Conservation (phyloP, 176 grass and related monocot genomes). For the Phoenix roebelenii region DNA sequence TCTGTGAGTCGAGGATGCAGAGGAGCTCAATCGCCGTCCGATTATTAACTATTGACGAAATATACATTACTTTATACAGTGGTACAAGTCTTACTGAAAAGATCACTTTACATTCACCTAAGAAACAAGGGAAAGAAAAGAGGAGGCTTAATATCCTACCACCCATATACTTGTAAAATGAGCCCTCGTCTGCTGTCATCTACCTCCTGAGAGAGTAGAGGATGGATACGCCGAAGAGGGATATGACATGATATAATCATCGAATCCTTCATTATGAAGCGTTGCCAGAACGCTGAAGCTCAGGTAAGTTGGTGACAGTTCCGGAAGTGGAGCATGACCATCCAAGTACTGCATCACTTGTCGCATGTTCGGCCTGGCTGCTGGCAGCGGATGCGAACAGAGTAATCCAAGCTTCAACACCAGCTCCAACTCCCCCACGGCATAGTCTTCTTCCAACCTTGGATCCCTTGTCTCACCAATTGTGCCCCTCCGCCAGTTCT, state of each 20-base stretch:
- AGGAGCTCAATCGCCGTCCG: too few species aligned
- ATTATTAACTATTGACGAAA: too few species aligned
- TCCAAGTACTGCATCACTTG: constrained; percentile 34
- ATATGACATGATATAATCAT: constrained; percentile 14
- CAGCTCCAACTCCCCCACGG: constrained; percentile 14
- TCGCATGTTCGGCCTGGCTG: constrained; percentile 34
- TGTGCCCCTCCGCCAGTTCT: constrained; percentile 21
- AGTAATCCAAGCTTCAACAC: constrained; percentile 36
- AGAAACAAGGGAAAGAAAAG: too few species aligned
- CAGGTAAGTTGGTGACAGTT: constrained; percentile 6
- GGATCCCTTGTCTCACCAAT: constrained; percentile 22
- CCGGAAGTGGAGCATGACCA: constrained; percentile 17
- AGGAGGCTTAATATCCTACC: too few species aligned
- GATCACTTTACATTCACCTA: too few species aligned
- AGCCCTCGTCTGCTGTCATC: not conserved
- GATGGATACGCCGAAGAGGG: not conserved
- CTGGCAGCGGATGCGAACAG: constrained; percentile 31
- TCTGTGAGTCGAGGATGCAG: too few species aligned
- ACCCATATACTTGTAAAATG: too few species aligned
- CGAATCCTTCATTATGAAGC: constrained; percentile 14
- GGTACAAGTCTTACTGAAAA: too few species aligned
- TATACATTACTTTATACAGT: too few species aligned
- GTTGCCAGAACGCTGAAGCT: constrained; percentile 7
- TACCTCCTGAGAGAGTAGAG: not conserved
- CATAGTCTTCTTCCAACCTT: constrained; percentile 15